These are phyloP conservation scores for Aspergillus hancockii DNA, from an alignment of 495 filamentous ascomycete species.

Conservation along the genomic window DNA sequence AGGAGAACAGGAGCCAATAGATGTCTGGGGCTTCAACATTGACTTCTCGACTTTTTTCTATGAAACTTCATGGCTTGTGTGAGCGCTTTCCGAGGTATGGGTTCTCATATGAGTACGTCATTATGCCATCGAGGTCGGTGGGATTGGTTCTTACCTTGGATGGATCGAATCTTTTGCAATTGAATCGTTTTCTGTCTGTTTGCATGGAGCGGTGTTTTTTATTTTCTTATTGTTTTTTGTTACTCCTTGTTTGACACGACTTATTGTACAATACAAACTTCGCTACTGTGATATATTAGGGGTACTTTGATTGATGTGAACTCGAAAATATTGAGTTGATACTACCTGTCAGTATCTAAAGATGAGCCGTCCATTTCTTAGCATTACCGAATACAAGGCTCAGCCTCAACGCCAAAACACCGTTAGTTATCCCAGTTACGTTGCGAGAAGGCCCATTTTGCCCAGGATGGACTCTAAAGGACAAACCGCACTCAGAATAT, in stretches of 20 bases:
- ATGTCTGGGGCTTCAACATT: background rate
- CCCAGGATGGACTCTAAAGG: background rate
- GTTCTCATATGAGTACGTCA: background rate
- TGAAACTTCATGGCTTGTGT: too few relatives aligned
- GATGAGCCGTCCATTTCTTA: conserved; percentile 12
- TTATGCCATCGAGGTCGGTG: background rate
- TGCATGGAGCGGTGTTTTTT: conserved; percentile 46
- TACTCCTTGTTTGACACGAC: conserved; percentile 1
- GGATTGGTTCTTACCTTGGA: background rate
- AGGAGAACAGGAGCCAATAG: conserved; percentile 24
- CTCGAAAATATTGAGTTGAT: conserved; percentile 1
- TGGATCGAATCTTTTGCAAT: background rate
- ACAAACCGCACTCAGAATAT: conserved; percentile 14
- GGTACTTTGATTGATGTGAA: conserved; percentile 7
- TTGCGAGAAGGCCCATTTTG: background rate
- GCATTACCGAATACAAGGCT: conserved; percentile 1
- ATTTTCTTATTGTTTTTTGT: conserved; percentile 17
- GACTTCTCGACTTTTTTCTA: background rate
- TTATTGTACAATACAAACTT: conserved; percentile 40
- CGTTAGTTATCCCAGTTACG: conserved; percentile 9
- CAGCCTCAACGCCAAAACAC: conserved; percentile 12
- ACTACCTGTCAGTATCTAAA: background rate
- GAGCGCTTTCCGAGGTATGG: too few relatives aligned
- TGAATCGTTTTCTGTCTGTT: conserved; percentile 17
- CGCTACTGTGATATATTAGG: conserved; percentile 14